Conservation (phyloP, 2,329 filamentous ascomycete genomes). For the Rutstroemia sp. region DNA sequence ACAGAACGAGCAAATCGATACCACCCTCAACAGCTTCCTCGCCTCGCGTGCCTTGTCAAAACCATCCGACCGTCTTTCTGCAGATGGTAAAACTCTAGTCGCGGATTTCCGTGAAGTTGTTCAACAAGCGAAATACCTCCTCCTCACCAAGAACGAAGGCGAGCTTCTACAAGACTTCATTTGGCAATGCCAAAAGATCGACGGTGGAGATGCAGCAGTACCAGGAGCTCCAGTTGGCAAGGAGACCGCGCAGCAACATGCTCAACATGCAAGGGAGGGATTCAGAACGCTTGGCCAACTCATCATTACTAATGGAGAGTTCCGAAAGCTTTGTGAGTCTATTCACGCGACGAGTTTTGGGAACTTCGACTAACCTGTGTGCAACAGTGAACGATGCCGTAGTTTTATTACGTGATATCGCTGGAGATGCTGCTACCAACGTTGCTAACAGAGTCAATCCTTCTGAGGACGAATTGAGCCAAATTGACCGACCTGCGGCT, state of each 20-base stretch:
- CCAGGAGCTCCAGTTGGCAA: constrained; percentile 67
- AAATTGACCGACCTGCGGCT: constrained; percentile 76
- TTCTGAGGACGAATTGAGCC: constrained; percentile 63
- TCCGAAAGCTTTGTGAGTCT: constrained; percentile 20
- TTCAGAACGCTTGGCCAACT: constrained; percentile 82
- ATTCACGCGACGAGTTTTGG: neutral
- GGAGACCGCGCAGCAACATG: constrained; percentile 73
- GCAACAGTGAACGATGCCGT: constrained; percentile 64
- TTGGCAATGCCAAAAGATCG: constrained; percentile 80
- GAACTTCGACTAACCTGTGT: constrained; percentile 15
- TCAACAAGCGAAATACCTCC: constrained; percentile 72
- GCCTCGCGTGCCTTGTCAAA: constrained; percentile 60
- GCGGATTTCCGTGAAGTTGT: constrained; percentile 73
- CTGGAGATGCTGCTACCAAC: constrained; percentile 78
- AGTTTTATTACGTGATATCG: constrained; percentile 80
- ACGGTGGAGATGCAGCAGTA: constrained; percentile 50
- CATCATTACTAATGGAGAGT: constrained; percentile 89
- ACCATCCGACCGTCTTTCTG: constrained; percentile 70
- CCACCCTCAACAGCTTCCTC: constrained; percentile 85
- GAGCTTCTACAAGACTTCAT: constrained; percentile 95
- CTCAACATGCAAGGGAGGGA: constrained; percentile 74
- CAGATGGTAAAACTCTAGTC: constrained; percentile 74
- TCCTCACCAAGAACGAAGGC: constrained; percentile 91
- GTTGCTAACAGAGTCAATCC: constrained; percentile 71
- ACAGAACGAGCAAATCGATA: constrained; percentile 70